Conservation (phyloP, 1,139 yeast species). For the Blastobotrys elegans region DNA sequence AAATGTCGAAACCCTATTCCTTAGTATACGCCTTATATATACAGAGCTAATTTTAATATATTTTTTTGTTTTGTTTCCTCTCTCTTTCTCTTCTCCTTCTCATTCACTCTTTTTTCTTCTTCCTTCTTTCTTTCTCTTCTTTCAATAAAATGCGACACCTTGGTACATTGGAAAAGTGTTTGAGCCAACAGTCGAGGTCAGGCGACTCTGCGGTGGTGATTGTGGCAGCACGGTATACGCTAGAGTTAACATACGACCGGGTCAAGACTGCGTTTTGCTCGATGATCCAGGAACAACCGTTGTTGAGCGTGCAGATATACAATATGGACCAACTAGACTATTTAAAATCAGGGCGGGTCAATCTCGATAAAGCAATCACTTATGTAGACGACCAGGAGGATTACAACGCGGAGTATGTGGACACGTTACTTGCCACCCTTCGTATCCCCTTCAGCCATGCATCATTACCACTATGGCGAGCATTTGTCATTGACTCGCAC, state of each 20-base stretch:
- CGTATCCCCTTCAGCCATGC: neutral
- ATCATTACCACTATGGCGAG: conserved; percentile 22
- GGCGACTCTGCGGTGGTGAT: neutral
- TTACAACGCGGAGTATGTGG: conserved; percentile 2
- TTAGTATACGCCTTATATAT: too few relatives aligned
- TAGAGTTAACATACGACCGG: neutral
- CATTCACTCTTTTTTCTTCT: too few relatives aligned
- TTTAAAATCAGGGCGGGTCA: neutral
- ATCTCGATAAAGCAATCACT: neutral
- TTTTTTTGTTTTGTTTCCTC: neutral
- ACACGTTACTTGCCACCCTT: conserved; percentile 1
- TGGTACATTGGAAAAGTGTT: neutral
- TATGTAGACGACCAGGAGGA: neutral
- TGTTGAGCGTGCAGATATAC: conserved; percentile 4
- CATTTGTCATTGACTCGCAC: conserved; percentile 16
- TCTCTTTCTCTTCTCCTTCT: neutral
- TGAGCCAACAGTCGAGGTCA: neutral
- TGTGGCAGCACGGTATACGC: neutral
- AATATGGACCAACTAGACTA: neutral
- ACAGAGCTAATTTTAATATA: neutral
- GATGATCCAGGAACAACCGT: conserved; percentile 2
- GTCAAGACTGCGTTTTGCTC: neutral
- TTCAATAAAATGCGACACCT: neutral
- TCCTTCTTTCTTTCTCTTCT: too few relatives aligned
- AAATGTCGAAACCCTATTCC: neutral